These are phyloP conservation scores for Aspergillus piperis DNA, from an alignment of 2,329 filamentous ascomycete genomes.

Conservation along the genomic window DNA sequence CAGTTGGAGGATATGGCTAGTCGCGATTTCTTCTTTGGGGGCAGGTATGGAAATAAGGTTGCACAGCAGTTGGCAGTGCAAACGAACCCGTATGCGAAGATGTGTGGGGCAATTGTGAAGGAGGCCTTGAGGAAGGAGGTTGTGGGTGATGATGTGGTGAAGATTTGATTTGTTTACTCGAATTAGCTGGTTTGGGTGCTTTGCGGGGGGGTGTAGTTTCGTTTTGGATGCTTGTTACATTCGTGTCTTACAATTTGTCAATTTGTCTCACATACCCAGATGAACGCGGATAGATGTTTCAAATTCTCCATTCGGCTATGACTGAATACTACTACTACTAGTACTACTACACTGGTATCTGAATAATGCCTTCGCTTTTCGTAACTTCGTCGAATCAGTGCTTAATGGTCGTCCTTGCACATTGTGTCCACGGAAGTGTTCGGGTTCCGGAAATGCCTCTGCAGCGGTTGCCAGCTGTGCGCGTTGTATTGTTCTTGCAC, in stretches of 20 bases:
- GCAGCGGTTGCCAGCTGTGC: constrained; percentile 75
- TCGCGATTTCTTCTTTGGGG: constrained; percentile 56
- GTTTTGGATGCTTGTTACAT: neutral
- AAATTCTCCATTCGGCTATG: neutral
- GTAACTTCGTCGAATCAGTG: neutral
- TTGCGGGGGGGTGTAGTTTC: neutral
- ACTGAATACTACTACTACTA: neutral
- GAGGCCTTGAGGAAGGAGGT: constrained; percentile 60
- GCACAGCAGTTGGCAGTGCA: constrained; percentile 60
- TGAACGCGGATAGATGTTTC: too few relatives aligned
- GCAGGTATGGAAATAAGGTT: constrained; percentile 58
- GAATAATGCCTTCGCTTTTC: neutral
- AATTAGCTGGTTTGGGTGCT: neutral
- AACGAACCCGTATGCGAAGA: constrained; percentile 64
- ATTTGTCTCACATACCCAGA: too few relatives aligned
- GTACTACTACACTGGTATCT: neutral
- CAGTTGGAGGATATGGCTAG: constrained; percentile 59
- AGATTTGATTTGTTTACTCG: neutral
- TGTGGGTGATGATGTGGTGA: neutral
- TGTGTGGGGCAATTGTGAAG: constrained; percentile 63
- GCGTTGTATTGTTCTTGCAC: constrained; percentile 73
- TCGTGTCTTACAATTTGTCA: neutral
- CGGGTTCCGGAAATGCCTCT: constrained; percentile 62
- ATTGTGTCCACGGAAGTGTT: constrained; percentile 34
- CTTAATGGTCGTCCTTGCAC: neutral